These are phyloP conservation scores for Populus euphratica DNA, from an alignment of 345 rosid species.

Conservation along the genomic window DNA sequence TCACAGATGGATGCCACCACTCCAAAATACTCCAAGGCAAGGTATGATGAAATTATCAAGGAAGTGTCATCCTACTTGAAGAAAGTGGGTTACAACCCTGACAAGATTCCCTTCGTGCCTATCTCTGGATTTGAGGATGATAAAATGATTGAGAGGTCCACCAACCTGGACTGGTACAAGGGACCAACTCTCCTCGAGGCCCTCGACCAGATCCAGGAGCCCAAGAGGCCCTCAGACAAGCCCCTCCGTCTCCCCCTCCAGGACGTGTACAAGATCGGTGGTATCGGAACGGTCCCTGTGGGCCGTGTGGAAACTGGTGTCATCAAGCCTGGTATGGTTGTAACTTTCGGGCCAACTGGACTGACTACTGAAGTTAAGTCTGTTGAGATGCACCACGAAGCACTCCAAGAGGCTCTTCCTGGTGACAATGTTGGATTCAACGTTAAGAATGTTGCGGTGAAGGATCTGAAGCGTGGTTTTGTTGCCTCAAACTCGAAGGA, in stretches of 20 bases:
- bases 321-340: slow-evolving; percentile 75
- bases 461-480: slow-evolving; percentile 76
- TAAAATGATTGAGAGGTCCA: slow-evolving; percentile 45
- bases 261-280: slow-evolving; percentile 66
- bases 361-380: slow-evolving; percentile 85
- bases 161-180: slow-evolving; percentile 50
- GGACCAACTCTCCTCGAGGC: slow-evolving; percentile 40
- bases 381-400: slow-evolving; percentile 90
- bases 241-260: slow-evolving; percentile 58
- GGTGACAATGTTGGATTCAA: slow-evolving; percentile 83
- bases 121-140: slow-evolving; percentile 35
- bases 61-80: slow-evolving; percentile 9
- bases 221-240: slow-evolving; percentile 48
- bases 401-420: slow-evolving; percentile 68
- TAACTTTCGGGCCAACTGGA: slow-evolving; percentile 72
- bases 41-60: slow-evolving; percentile 15
- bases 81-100: slow-evolving; percentile 13
- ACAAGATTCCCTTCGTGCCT: slow-evolving; percentile 5
- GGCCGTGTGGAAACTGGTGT: slow-evolving; percentile 53
- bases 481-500: slow-evolving; percentile 87
- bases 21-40: neutral
- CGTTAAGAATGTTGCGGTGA: slow-evolving; percentile 77
- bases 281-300: slow-evolving; percentile 57
- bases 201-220: slow-evolving; percentile 34
- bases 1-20: slow-evolving; percentile 17